Evolutionary conservation across 805 yeast genomes (phyloP).

Genomic region (Sungouiozyma ichnusensis): DNA sequence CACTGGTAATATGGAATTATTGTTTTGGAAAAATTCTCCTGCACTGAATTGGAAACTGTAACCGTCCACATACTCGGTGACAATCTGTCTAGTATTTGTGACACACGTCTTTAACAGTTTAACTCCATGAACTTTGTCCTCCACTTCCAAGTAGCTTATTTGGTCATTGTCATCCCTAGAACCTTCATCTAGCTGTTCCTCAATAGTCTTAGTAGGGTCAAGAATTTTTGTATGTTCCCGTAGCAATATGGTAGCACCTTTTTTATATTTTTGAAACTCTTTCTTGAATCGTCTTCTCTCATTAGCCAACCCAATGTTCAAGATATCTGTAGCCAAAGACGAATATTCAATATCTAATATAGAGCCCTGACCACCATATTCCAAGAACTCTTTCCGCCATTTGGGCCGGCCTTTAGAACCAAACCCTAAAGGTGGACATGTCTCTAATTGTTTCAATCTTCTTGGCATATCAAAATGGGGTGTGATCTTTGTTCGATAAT

Average conservation of each 20-base stretch:
- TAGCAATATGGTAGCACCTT: conserved; percentile 79
- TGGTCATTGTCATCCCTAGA: conserved; percentile 35
- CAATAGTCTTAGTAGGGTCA: conserved; percentile 18
- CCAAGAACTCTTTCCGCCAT: conserved; percentile 42
- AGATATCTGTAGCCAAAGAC: conserved; percentile 70
- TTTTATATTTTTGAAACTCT: conserved; percentile 40
- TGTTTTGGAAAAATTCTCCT: conserved; percentile 94
- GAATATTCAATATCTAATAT: conserved; percentile 92
- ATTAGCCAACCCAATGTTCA: conserved; percentile 61
- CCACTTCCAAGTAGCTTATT: conserved; percentile 28
- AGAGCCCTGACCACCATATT: conserved; percentile 46
- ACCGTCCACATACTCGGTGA: conserved; percentile 66
- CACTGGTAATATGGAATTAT: conserved; percentile 76
- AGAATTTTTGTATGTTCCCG: conserved; percentile 60
- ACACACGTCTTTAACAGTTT: conserved; percentile 57
- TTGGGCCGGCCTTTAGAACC: conserved; percentile 73
- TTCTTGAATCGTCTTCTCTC: conserved; percentile 51
- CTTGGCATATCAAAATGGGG: conserved; percentile 88
- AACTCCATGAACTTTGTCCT: conserved; percentile 21
- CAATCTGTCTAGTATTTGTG: conserved; percentile 67
- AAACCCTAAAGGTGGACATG: conserved; percentile 74
- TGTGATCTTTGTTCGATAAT: conserved; percentile 85
- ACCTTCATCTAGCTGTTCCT: conserved; percentile 33
- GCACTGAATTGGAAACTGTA: conserved; percentile 80
- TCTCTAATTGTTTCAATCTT: conserved; percentile 32